Evolutionary conservation across 768 basidiomycete species (phyloP), one percentile per base, ranked within the genome.

Genomic region (Collybia mongolica): DNA sequence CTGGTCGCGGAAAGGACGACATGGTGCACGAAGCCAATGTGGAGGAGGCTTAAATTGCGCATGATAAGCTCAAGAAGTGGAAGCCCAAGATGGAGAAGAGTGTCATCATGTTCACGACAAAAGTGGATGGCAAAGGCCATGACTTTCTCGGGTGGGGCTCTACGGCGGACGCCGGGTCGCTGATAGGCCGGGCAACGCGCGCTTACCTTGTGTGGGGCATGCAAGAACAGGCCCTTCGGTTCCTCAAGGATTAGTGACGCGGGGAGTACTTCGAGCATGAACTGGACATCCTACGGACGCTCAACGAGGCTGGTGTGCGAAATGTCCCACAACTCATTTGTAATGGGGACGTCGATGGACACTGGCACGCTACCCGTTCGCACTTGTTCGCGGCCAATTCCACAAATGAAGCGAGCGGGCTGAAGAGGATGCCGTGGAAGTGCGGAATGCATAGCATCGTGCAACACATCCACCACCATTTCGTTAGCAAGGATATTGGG

Each of bases 181-280:
- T 53, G 12, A 44, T 46, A 5, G 53, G 57, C 4, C 18, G 56
- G 8, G 51, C 49, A 4, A 61, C 62, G 2, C 46, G 54, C 3
- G 56, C 43, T 5, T 60, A 44, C 15, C 48, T 49, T 12, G 59
- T 53, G 2, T 48, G 46, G 11, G 59, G 57, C 4, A 19, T 41
- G 1, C 38, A 40, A 12, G 41, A 23, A 5, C 29, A 44, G 2
- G 17, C 35, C 20, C 41, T 59, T 4, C 50, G 60, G 3, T 64
- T 61, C 20, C 36, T 67, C 26, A 67, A 67, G 52, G 65, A 67
- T 42, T 54, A 23, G 15, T 67, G 65, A 64, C 43, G 66, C 5
- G n/a, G 23, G 15, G 14, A 12, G 15, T 12, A 18, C 7, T 38
- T 51, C 22, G 42, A 44, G 22, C 38, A 44, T 4, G 65, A 66